Evolutionary conservation across 83 land plant genomes (phyloP).

Genomic region (Isoetes engelmannii): DNA sequence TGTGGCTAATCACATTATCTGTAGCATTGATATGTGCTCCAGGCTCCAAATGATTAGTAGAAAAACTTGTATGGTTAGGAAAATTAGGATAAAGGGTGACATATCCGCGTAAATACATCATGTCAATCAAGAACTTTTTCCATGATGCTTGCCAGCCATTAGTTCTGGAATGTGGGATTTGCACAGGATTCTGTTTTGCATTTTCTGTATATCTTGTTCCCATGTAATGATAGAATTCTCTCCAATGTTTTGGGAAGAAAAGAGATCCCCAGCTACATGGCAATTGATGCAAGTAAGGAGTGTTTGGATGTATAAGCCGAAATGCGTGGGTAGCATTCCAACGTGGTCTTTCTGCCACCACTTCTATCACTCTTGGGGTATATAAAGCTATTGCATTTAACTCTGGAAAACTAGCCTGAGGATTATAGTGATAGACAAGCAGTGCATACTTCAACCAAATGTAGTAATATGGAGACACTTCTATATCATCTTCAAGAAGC

Average conservation of each 20-base stretch:
- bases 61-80: slow-evolving; percentile 15
- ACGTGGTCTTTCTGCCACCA: slow-evolving; percentile 14
- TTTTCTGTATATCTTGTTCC: slow-evolving; percentile 76
- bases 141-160: slow-evolving; percentile 36
- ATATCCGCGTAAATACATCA: slow-evolving; percentile 16
- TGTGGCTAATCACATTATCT: slow-evolving; percentile 6
- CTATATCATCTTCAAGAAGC: slow-evolving; percentile 93
- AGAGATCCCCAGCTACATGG: slow-evolving; percentile 99
- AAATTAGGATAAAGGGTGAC: slow-evolving; percentile 14
- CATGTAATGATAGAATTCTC: slow-evolving; percentile 98
- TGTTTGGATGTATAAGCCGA: slow-evolving; percentile 70
- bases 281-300: slow-evolving; percentile 91
- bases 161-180: slow-evolving; percentile 27
- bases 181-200: slow-evolving; percentile 87
- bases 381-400: slow-evolving; percentile 16
- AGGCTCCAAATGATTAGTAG: slow-evolving; percentile 94
- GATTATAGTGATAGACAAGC: slow-evolving; percentile 81
- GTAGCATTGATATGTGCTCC: slow-evolving; percentile 81
- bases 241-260: slow-evolving; percentile 97
- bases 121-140: slow-evolving; percentile 28
- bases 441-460: slow-evolving; percentile 96
- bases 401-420: slow-evolving; percentile 17
- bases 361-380: slow-evolving; percentile 18
- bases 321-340: slow-evolving; percentile 47
- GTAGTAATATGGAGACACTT: slow-evolving; percentile 99